A percentile compares a stretch with the other conserved stretches of the same genome.
Evolutionary conservation across 1,284 basidiomycete species (phyloP).

Genomic region (Omphalotus olearius): DNA sequence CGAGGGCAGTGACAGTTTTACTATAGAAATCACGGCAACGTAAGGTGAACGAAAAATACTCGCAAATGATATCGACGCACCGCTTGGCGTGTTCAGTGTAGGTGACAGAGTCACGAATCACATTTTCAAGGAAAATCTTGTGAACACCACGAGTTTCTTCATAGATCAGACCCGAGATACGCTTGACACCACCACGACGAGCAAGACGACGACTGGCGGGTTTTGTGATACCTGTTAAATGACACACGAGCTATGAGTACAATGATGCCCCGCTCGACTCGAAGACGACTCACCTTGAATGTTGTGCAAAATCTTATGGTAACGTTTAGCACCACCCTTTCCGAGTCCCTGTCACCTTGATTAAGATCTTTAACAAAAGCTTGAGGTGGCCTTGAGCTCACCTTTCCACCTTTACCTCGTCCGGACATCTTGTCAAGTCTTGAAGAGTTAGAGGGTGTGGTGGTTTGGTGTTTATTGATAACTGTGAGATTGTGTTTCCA

Average conservation of each 20-base stretch:
- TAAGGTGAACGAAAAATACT: too few species aligned
- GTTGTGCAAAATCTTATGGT: slow-evolving; percentile 5
- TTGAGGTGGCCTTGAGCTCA: neutral
- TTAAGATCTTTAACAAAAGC: too few species aligned
- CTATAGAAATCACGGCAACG: neutral
- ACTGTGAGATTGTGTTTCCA: too few species aligned
- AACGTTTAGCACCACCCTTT: slow-evolving; percentile 7
- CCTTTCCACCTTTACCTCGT: slow-evolving; percentile 6
- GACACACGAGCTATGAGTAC: neutral
- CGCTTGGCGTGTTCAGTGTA: slow-evolving; percentile 8
- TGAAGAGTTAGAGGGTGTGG: neutral
- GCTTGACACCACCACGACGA: slow-evolving; percentile 9
- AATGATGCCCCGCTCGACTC: too few species aligned
- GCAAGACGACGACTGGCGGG: slow-evolving; percentile 9
- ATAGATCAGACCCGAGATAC: slow-evolving; percentile 8
- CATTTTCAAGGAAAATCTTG: slow-evolving; percentile 7
- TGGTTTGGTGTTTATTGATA: neutral
- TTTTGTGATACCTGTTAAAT: slow-evolving; percentile 4
- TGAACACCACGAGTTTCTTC: slow-evolving; percentile 9
- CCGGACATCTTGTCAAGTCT: neutral
- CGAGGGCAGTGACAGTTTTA: slow-evolving; percentile 8
- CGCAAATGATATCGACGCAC: neutral
- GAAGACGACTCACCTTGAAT: neutral
- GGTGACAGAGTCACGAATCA: slow-evolving; percentile 6
- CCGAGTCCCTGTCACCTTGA: neutral